A percentile compares a stretch with the other conserved stretches of the same genome.
Conservation (phyloP, 2,329 filamentous ascomycete species). For the Hymenoscyphus fructigenus region DNA sequence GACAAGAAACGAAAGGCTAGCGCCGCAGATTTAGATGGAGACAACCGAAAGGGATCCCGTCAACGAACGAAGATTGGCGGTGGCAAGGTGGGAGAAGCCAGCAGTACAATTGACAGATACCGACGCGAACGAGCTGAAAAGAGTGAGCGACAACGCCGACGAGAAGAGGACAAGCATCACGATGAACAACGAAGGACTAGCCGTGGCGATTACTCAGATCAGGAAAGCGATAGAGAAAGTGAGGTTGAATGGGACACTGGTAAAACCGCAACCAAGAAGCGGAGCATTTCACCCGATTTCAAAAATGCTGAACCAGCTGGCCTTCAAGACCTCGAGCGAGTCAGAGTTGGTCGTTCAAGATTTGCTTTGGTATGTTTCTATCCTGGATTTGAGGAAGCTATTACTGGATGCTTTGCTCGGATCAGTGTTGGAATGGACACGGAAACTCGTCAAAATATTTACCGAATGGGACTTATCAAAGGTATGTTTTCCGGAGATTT, state of each 20-base stretch:
- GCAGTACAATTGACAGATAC: conserved; percentile 69
- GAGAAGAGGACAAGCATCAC: conserved; percentile 60
- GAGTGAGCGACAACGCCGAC: conserved; percentile 61
- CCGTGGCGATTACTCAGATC: conserved; percentile 55
- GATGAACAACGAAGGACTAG: conserved; percentile 46
- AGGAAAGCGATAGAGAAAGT: conserved; percentile 68
- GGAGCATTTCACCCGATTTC: conserved; percentile 40
- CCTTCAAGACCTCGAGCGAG: conserved; percentile 78
- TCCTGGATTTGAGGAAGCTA: conserved; percentile 79
- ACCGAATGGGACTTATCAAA: conserved; percentile 87
- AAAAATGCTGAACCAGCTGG: conserved; percentile 65
- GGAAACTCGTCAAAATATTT: conserved; percentile 70
- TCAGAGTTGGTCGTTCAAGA: conserved; percentile 79
- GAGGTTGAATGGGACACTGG: conserved; percentile 74
- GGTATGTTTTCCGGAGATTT: conserved; percentile 49
- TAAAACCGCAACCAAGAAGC: conserved; percentile 48
- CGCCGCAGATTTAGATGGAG: conserved; percentile 75
- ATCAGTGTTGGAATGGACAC: conserved; percentile 79
- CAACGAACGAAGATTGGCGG: conserved; percentile 67
- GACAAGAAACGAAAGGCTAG: conserved; percentile 76
- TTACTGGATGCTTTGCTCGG: conserved; percentile 81
- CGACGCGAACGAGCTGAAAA: conserved; percentile 63
- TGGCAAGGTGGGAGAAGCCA: conserved; percentile 66
- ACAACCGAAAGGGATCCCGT: conserved; percentile 70
- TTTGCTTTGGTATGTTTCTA: conserved; percentile 93